Evolutionary conservation across 495 filamentous ascomycete genomes (phyloP).

Genomic region (Neurospora intermedia): DNA sequence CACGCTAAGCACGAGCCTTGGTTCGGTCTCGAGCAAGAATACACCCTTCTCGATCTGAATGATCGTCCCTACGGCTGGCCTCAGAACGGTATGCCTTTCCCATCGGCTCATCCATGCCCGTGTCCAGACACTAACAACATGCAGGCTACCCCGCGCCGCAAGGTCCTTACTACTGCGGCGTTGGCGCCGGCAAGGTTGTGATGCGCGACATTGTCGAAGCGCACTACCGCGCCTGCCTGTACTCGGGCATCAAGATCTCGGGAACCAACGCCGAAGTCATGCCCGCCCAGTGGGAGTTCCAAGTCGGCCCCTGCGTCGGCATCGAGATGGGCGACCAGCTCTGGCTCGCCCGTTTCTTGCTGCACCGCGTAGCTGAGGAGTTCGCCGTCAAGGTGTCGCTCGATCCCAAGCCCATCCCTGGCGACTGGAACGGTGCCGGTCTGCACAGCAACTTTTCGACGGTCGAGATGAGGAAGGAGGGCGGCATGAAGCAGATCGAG

Average conservation of each 20-base stretch:
- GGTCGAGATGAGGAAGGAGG: constrained; percentile 65
- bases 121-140: constrained; percentile 30
- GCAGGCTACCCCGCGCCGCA: constrained; percentile 75
- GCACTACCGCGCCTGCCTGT: constrained; percentile 92
- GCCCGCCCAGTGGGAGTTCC: constrained; percentile 93
- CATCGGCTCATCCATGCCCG: neutral
- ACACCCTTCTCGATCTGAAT: constrained; percentile 50
- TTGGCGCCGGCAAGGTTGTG: constrained; percentile 88
- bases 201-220: constrained; percentile 93
- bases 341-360: constrained; percentile 88
- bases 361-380: constrained; percentile 87
- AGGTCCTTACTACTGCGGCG: constrained; percentile 96
- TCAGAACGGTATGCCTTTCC: constrained; percentile 14
- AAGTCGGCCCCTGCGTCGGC: constrained; percentile 80
- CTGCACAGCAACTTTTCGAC: constrained; percentile 84
- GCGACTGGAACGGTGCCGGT: constrained; percentile 96
- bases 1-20: constrained; percentile 72
- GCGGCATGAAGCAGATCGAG: constrained; percentile 84
- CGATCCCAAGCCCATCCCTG: constrained; percentile 88
- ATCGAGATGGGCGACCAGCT: constrained; percentile 90
- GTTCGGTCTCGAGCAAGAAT: constrained; percentile 93
- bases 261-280: constrained; percentile 90
- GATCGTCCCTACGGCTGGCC: constrained; percentile 90
- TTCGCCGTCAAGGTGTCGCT: constrained; percentile 88
- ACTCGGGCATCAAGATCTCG: constrained; percentile 76